Evolutionary conservation across 1,284 basidiomycete genomes (phyloP), one percentile per base, ranked within the genome.

Genomic region (Anthracocystis setariae): DNA sequence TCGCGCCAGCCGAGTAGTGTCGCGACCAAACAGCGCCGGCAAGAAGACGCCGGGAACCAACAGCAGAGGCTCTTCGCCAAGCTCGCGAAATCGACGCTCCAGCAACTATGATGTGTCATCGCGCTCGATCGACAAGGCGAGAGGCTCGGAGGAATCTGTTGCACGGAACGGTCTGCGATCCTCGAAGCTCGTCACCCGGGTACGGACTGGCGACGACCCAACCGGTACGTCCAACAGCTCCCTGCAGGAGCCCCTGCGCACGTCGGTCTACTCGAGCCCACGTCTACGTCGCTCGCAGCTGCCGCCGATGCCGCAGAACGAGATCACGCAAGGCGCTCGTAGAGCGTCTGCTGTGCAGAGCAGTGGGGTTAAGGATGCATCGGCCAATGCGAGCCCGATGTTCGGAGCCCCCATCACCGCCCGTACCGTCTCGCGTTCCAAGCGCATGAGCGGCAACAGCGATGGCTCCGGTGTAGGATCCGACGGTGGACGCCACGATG

Each of bases 281-380:
- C 55, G 75, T 4, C 17, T 62, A 25, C 66, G 72, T n/a, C 62
- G 74, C 10, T 68, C 75, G 21, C 69, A 69, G 40, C 46, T 78
- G 24, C 77, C 77, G 4, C 77, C 77, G 0, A 33, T 78, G 43
- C 77, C 77, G 21, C 71, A 69, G 29, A 69, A 63, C 21, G 71
- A 66, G 42, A 56, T 74, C 49, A 68, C 61, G 2, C 47, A 51
- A 39, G 56, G 64, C 23, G 49, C 56, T 27, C 70, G 62, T 10
- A 44, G 62, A 7, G 33, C 43, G 5, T 71, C 68, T n/a, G 51
- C 46, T 27, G 58, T 51, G 9, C 50, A 54, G n/a, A 40, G 32
- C 46, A 39, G 2, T 39, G 50, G 24, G 21, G 27, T 39, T 20
- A 57, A 44, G 43, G 68, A 66, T 20, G n/a, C 13, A 4, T 60